Evolutionary conservation across 306 rosid species (phyloP).

Genomic region (Ochetophila trinervis): DNA sequence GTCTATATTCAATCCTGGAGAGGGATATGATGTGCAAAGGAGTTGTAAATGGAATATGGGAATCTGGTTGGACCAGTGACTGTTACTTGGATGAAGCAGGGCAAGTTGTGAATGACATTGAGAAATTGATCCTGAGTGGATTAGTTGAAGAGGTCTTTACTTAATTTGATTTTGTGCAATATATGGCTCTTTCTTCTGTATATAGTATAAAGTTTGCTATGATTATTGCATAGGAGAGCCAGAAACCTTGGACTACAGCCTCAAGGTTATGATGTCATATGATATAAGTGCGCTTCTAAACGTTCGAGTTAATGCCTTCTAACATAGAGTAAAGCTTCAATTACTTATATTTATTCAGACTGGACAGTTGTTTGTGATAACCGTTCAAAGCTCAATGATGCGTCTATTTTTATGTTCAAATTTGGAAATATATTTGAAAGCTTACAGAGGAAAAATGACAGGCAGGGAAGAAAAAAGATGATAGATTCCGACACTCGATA

Average conservation of each 20-base stretch:
- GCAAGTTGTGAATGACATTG: constrained; percentile 61
- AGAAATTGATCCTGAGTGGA: constrained; percentile 49
- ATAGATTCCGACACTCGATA: too few relatives aligned
- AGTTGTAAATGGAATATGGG: constrained; percentile 68
- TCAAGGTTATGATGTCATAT: not conserved
- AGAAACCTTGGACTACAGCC: not conserved
- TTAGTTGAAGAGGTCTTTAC: constrained; percentile 66
- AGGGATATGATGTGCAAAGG: constrained; percentile 61
- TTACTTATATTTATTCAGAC: not conserved
- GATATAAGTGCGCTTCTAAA: not conserved
- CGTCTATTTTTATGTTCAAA: not conserved
- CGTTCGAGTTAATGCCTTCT: constrained; percentile 1
- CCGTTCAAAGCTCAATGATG: not conserved
- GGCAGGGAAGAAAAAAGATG: too few relatives aligned
- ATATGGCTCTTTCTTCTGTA: not conserved
- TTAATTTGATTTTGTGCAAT: constrained; percentile 33
- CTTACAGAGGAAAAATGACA: too few relatives aligned
- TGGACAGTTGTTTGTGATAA: too few relatives aligned
- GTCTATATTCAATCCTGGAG: constrained; percentile 52
- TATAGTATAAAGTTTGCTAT: not conserved
- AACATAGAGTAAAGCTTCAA: not conserved
- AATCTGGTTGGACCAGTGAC: constrained; percentile 66
- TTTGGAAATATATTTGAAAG: constrained; percentile 4
- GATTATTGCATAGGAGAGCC: not conserved
- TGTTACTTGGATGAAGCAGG: constrained; percentile 66